Evolutionary conservation across 1,139 yeast species (phyloP).

Genomic region (Lodderomyces margitis): DNA sequence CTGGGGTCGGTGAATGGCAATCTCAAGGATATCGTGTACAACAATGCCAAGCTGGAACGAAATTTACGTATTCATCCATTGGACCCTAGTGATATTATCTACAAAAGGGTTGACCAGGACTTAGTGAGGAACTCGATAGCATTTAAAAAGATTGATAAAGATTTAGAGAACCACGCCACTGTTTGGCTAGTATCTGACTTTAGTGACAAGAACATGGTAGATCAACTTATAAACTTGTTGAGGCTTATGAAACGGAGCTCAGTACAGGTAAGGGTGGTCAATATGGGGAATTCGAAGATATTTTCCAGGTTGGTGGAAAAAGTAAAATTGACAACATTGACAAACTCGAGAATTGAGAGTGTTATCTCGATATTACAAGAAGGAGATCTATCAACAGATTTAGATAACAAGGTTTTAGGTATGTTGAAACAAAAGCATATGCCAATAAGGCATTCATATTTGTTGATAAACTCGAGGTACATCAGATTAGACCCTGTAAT

Average conservation of each 20-base stretch:
- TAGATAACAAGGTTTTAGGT: background rate
- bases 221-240: constrained; percentile 42
- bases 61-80: constrained; percentile 35
- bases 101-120: constrained; percentile 31
- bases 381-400: constrained; percentile 2
- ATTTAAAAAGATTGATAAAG: constrained; percentile 17
- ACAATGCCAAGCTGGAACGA: constrained; percentile 31
- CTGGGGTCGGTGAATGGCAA: constrained; percentile 20
- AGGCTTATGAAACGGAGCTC: constrained; percentile 26
- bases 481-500: constrained; percentile 28
- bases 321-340: constrained; percentile 14
- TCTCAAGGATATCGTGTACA: constrained; percentile 30
- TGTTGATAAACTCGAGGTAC: constrained; percentile 44
- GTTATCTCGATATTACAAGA: constrained; percentile 12
- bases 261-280: constrained; percentile 37
- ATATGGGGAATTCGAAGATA: constrained; percentile 22
- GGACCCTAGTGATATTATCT: constrained; percentile 32
- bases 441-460: constrained; percentile 35
- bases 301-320: constrained; percentile 6
- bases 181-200: constrained; percentile 62
- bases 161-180: constrained; percentile 25
- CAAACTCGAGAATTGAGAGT: constrained; percentile 17
- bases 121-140: constrained; percentile 23
- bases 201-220: constrained; percentile 27
- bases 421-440: constrained; percentile 23